A percentile compares a stretch with the other conserved stretches of the same genome.
phyloP scores from a whole-genome alignment of 2,329 filamentous ascomycete genomes.

The Curvularia hawaiiensis region DNA sequence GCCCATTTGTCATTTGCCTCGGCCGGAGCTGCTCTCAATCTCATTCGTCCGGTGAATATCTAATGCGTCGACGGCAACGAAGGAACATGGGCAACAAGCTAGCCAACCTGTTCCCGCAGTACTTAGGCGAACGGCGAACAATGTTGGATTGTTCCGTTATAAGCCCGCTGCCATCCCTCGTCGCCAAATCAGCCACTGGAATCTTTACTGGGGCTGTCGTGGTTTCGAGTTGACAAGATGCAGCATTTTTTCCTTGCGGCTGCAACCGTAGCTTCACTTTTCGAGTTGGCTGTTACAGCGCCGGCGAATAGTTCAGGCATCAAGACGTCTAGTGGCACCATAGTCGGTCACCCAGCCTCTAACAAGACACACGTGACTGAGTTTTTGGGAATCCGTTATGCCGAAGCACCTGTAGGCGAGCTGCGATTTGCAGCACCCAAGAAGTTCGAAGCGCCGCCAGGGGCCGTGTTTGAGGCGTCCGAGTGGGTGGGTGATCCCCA shows the following conservation, averaged over 20 bases:
- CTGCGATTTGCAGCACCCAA: slow-evolving; percentile 42
- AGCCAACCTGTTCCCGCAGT: slow-evolving; percentile 1
- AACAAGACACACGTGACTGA: slow-evolving; percentile 34
- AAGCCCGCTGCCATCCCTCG: slow-evolving; percentile 7
- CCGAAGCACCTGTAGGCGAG: slow-evolving; percentile 39
- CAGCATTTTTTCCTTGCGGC: slow-evolving; percentile 16
- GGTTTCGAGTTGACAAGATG: slow-evolving; percentile 21
- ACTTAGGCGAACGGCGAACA: background rate
- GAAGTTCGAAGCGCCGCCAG: slow-evolving; percentile 29
- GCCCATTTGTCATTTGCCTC: slow-evolving; percentile 4
- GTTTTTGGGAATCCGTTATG: slow-evolving; percentile 47
- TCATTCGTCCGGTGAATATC: slow-evolving; percentile 1
- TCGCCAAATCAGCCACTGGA: background rate
- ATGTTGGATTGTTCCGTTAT: slow-evolving; percentile 8
- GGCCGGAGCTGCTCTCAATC: slow-evolving; percentile 4
- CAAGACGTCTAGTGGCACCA: slow-evolving; percentile 38
- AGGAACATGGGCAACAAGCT: slow-evolving; percentile 7
- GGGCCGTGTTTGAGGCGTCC: slow-evolving; percentile 30
- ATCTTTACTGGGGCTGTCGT: slow-evolving; percentile 1
- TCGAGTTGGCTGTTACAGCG: slow-evolving; percentile 15
- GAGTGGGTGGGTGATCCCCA: slow-evolving; percentile 24
- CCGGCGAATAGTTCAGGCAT: slow-evolving; percentile 14
- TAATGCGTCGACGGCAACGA: slow-evolving; percentile 4
- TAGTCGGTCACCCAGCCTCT: slow-evolving; percentile 39
- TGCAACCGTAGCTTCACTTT: slow-evolving; percentile 18